These are phyloP conservation scores for Yamadazyma dendronema DNA, from an alignment of 1,139 yeast genomes.

Conservation along the genomic window DNA sequence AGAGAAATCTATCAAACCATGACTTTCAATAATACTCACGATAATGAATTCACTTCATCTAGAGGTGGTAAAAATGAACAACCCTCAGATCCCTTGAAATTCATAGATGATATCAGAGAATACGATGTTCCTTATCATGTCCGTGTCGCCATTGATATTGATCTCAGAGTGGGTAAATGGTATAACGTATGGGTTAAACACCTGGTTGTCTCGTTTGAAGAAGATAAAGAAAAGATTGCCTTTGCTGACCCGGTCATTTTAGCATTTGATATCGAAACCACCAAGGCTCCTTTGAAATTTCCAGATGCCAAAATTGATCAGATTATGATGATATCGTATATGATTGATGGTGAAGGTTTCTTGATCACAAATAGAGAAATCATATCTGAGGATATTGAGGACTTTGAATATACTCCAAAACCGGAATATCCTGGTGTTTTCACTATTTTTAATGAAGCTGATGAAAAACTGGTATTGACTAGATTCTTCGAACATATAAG, in stretches of 20 bases:
- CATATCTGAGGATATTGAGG: slow-evolving; percentile 91
- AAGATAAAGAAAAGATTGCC: slow-evolving; percentile 73
- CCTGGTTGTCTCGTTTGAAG: slow-evolving; percentile 55
- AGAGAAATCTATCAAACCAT: slow-evolving; percentile 67
- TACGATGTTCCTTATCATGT: slow-evolving; percentile 97
- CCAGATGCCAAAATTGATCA: slow-evolving; percentile 94
- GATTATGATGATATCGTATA: slow-evolving; percentile 98
- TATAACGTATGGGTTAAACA: slow-evolving; percentile 71
- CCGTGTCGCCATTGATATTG: slow-evolving; percentile 85
- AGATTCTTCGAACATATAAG: slow-evolving; percentile 88
- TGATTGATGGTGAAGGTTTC: slow-evolving; percentile 98
- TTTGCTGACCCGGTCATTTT: slow-evolving; percentile 97
- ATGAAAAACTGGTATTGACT: slow-evolving; percentile 70
- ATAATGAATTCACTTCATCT: slow-evolving; percentile 12
- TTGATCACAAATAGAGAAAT: slow-evolving; percentile 92
- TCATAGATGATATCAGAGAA: slow-evolving; percentile 80
- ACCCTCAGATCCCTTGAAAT: slow-evolving; percentile 59
- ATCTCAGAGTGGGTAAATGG: slow-evolving; percentile 95
- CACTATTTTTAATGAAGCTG: slow-evolving; percentile 84
- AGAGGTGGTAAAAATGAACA: slow-evolving; percentile 8
- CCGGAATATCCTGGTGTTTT: slow-evolving; percentile 94
- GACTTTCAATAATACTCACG: slow-evolving; percentile 38
- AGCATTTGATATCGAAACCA: slow-evolving; percentile 97
- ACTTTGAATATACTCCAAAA: slow-evolving; percentile 95
- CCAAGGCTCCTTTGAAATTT: slow-evolving; percentile 92